These are phyloP conservation scores for Yarrowia deformans DNA, from an alignment of 805 yeast species.

Conservation along the genomic window DNA sequence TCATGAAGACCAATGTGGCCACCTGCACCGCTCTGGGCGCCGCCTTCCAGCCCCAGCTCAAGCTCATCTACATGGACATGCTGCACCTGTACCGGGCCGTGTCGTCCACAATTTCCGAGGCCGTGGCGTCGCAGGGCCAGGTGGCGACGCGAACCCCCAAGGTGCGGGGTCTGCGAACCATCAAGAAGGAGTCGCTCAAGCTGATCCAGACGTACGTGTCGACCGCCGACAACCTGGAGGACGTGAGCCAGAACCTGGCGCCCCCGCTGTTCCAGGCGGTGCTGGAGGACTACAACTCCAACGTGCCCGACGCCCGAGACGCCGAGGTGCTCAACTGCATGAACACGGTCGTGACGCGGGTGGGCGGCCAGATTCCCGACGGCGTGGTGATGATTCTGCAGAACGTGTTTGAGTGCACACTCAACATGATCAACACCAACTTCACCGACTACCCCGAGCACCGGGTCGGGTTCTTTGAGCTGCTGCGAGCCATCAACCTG, in stretches of 20 bases:
- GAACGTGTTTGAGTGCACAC: slow-evolving; percentile 91
- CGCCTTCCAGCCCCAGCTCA: slow-evolving; percentile 86
- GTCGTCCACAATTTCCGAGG: slow-evolving; percentile 79
- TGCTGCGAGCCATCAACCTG: slow-evolving; percentile 83
- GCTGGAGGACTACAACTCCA: slow-evolving; percentile 83
- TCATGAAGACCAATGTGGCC: slow-evolving; percentile 93
- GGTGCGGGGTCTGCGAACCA: slow-evolving; percentile 93
- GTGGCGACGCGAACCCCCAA: slow-evolving; percentile 94
- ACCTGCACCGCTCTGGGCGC: slow-evolving; percentile 96
- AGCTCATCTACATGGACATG: slow-evolving; percentile 86
- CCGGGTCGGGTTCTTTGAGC: slow-evolving; percentile 92
- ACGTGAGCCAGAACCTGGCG: slow-evolving; percentile 80
- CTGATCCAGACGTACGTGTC: slow-evolving; percentile 87
- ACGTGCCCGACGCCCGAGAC: slow-evolving; percentile 96
- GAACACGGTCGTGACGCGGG: slow-evolving; percentile 85
- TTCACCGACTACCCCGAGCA: slow-evolving; percentile 98
- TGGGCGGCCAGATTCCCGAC: slow-evolving; percentile 86
- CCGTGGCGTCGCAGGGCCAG: slow-evolving; percentile 79
- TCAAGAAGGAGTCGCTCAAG: slow-evolving; percentile 90
- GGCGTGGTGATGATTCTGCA: slow-evolving; percentile 87
- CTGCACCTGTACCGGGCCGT: slow-evolving; percentile 88
- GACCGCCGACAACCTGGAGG: slow-evolving; percentile 84
- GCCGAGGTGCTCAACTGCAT: slow-evolving; percentile 96
- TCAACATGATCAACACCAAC: slow-evolving; percentile 94
- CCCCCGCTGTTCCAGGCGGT: slow-evolving; percentile 85